Evolutionary conservation across 192 early-diverging fungal genomes (phyloP).

Genomic region (Mortierella antarctica): DNA sequence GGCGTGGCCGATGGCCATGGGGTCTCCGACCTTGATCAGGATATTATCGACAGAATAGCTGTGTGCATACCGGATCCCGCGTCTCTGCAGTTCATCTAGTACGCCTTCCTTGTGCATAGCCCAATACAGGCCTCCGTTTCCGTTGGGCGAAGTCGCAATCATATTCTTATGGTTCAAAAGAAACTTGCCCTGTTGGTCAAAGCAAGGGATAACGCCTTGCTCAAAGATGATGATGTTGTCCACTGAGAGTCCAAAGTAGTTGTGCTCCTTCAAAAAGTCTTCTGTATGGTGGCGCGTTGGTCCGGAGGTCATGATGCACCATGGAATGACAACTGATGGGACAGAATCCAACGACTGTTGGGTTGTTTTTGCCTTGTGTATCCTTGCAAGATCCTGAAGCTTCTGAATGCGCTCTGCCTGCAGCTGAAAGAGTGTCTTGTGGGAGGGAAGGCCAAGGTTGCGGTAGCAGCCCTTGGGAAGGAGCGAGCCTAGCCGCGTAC

Average conservation of each 20-base stretch:
- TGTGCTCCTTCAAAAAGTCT: slow-evolving; percentile 72
- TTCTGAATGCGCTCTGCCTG: slow-evolving; percentile 91
- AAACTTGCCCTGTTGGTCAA: slow-evolving; percentile 86
- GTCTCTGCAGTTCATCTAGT: slow-evolving; percentile 72
- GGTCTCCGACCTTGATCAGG: slow-evolving; percentile 90
- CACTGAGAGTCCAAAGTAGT: slow-evolving; percentile 81
- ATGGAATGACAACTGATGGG: slow-evolving; percentile 73
- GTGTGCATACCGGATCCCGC: slow-evolving; percentile 85
- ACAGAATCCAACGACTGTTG: background rate
- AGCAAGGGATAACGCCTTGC: slow-evolving; percentile 90
- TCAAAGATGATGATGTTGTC: slow-evolving; percentile 91
- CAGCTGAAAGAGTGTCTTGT: slow-evolving; percentile 89
- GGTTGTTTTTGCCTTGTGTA: background rate
- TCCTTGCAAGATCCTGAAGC: slow-evolving; percentile 73
- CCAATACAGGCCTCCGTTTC: slow-evolving; percentile 90
- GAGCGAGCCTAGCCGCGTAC: slow-evolving; percentile 79
- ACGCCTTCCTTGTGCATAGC: slow-evolving; percentile 84
- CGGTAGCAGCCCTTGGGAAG: slow-evolving; percentile 90
- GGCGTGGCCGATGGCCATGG: slow-evolving; percentile 88
- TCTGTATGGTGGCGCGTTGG: slow-evolving; percentile 82
- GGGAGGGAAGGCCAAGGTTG: slow-evolving; percentile 87
- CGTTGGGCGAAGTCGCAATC: slow-evolving; percentile 81
- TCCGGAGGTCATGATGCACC: slow-evolving; percentile 96
- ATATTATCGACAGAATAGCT: slow-evolving; percentile 96
- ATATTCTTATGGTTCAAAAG: slow-evolving; percentile 75